Conservation (phyloP, 2,329 filamentous ascomycete genomes). For the Penicillium hordei region DNA sequence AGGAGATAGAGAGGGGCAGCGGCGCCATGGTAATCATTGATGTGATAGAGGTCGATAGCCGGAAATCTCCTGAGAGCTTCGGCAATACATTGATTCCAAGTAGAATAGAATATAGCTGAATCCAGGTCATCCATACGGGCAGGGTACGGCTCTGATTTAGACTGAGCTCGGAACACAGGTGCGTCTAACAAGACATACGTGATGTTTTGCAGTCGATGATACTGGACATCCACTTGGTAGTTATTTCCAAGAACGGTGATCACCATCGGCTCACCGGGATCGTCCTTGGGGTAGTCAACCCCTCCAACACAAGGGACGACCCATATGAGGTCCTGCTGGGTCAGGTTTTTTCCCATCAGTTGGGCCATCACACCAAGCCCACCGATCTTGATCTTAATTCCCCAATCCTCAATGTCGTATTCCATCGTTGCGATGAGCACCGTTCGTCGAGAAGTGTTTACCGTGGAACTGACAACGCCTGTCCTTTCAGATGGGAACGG, state of each 20-base stretch:
- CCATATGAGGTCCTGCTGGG: conserved; percentile 66
- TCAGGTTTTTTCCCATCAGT: conserved; percentile 65
- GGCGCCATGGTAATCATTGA: conserved; percentile 66
- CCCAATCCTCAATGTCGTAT: conserved; percentile 70
- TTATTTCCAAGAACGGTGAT: conserved; percentile 61
- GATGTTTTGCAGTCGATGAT: conserved; percentile 64
- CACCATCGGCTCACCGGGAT: conserved; percentile 59
- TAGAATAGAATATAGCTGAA: conserved; percentile 66
- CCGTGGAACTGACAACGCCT: conserved; percentile 28
- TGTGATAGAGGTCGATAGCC: conserved; percentile 63
- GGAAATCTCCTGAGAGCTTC: conserved; percentile 63
- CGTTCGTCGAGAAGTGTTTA: conserved; percentile 46
- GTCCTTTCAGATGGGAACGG: conserved; percentile 33
- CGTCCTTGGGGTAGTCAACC: conserved; percentile 64
- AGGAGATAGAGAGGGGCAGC: conserved; percentile 64
- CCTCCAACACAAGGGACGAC: conserved; percentile 63
- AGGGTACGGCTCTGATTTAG: conserved; percentile 64
- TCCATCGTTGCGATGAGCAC: conserved; percentile 70
- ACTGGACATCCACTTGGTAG: conserved; percentile 64
- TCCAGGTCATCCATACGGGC: conserved; percentile 68
- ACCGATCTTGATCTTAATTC: conserved; percentile 70
- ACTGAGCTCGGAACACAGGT: conserved; percentile 65
- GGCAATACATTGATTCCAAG: conserved; percentile 70
- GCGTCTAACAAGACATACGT: conserved; percentile 68
- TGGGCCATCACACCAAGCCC: conserved; percentile 70